phyloP scores from a whole-genome alignment of 352 stramenopile genomes.

The Phytophthora brassicae region DNA sequence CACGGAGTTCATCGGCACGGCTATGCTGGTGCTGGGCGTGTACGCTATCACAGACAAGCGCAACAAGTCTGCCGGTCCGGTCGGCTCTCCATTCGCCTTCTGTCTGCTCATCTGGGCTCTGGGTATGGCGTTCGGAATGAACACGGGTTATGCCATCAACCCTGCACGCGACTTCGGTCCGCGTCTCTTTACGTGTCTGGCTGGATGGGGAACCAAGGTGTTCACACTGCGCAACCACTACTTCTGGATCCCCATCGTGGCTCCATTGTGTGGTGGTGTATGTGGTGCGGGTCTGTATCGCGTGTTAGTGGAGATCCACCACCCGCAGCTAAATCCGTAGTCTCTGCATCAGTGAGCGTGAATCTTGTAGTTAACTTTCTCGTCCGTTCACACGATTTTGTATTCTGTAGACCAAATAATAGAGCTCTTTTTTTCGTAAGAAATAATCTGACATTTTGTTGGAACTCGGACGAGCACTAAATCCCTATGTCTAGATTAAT shows the following conservation, averaged over 20 bases:
- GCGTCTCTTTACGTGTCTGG: slow-evolving; percentile 31
- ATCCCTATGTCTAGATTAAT: no score
- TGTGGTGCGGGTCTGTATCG: slow-evolving; percentile 38
- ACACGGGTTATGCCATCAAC: slow-evolving; percentile 58
- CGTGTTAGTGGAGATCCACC: slow-evolving; percentile 43
- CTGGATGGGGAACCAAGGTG: slow-evolving; percentile 25
- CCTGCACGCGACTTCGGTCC: slow-evolving; percentile 42
- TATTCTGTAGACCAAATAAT: no score
- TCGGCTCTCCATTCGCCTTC: slow-evolving; percentile 34
- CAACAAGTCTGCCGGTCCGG: slow-evolving; percentile 39
- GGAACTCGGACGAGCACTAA: no score
- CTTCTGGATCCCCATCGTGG: slow-evolving; percentile 58
- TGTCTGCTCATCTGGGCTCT: slow-evolving; percentile 48
- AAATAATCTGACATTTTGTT: no score
- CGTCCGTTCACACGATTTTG: no score
- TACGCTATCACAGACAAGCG: slow-evolving; percentile 49
- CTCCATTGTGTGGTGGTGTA: slow-evolving; percentile 34
- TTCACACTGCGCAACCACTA: slow-evolving; percentile 44
- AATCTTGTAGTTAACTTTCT: no score
- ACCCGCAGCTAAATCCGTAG: no score
- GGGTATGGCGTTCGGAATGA: slow-evolving; percentile 61
- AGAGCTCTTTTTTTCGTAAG: no score
- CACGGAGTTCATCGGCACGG: slow-evolving; percentile 55
- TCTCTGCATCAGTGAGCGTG: no score
- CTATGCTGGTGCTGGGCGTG: slow-evolving; percentile 48